These are phyloP conservation scores for Fraxinus platypoda DNA, from an alignment of 305 asterid species.

Conservation along the genomic window DNA sequence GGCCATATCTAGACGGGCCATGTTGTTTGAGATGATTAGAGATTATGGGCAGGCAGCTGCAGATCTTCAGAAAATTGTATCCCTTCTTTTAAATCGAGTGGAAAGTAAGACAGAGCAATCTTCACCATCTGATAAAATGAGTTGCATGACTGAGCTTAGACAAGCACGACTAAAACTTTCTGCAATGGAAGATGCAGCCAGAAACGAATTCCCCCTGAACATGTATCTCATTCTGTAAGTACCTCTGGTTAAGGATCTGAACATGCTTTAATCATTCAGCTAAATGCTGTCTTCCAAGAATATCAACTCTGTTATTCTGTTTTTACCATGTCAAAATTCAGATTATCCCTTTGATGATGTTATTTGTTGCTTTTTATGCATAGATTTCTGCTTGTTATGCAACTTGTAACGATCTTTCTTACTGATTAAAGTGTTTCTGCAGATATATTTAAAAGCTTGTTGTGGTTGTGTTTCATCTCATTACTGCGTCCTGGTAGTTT, in stretches of 20 bases:
- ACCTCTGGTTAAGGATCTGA: background rate
- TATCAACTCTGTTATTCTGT: background rate
- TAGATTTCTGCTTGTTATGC: background rate
- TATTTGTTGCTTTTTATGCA: background rate
- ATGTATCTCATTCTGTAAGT: conserved; percentile 92
- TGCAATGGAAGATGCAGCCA: conserved; percentile 73
- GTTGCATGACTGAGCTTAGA: conserved; percentile 58
- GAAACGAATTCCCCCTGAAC: conserved; percentile 77
- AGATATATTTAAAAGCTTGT: background rate
- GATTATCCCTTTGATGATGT: background rate
- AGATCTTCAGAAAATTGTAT: conserved; percentile 71
- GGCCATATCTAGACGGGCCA: conserved; percentile 94
- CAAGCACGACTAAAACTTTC: conserved; percentile 67
- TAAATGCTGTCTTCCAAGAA: conserved; percentile 13
- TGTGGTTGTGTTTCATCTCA: background rate
- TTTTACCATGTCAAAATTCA: background rate
- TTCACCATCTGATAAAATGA: conserved; percentile 53
- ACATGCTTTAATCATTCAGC: conserved; percentile 1
- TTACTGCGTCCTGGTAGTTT: background rate
- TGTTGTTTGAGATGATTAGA: conserved; percentile 81
- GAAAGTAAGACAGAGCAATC: conserved; percentile 53
- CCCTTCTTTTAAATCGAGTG: conserved; percentile 62
- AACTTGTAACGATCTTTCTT: background rate
- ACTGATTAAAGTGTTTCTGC: background rate
- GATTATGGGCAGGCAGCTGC: conserved; percentile 81